Conservation (phyloP, 2,329 filamentous ascomycete species). For the Fusarium lateritium region DNA sequence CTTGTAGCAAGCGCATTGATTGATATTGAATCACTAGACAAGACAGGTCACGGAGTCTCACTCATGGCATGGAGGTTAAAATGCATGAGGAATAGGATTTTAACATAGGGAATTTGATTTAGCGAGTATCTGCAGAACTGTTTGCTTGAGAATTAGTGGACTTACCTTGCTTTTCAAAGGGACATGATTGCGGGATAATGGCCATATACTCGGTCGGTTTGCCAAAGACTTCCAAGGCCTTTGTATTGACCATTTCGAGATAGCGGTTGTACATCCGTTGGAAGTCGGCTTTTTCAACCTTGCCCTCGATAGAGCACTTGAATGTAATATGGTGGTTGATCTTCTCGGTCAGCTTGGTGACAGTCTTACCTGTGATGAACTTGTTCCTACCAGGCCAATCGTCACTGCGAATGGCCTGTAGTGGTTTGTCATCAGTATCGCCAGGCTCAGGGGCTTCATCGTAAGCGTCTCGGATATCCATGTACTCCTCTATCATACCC, state of each 20-base stretch:
- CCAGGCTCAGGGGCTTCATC: neutral
- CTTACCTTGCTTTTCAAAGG: neutral
- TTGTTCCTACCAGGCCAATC: constrained; percentile 11
- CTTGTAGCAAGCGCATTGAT: constrained; percentile 41
- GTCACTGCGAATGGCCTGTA: constrained; percentile 20
- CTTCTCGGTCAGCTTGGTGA: constrained; percentile 43
- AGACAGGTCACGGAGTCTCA: constrained; percentile 8
- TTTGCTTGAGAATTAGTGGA: neutral
- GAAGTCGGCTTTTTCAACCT: constrained; percentile 3
- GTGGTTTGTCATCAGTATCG: neutral
- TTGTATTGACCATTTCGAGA: neutral
- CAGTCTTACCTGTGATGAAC: constrained; percentile 30
- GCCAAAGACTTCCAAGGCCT: constrained; percentile 19
- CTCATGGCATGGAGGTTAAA: constrained; percentile 7
- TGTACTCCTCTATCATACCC: constrained; percentile 31
- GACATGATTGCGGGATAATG: neutral
- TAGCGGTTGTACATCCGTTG: constrained; percentile 12
- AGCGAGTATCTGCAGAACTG: neutral
- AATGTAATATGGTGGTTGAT: constrained; percentile 1
- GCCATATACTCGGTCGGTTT: constrained; percentile 6
- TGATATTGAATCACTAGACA: constrained; percentile 35
- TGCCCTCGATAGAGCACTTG: constrained; percentile 43
- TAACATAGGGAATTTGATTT: constrained; percentile 13
- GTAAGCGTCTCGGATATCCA: constrained; percentile 37
- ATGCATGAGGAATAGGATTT: constrained; percentile 14